Evolutionary conservation across 176 grass and related monocot genomes (phyloP), one percentile per base, ranked within the genome.

Genomic region (Alloteropsis semialata): DNA sequence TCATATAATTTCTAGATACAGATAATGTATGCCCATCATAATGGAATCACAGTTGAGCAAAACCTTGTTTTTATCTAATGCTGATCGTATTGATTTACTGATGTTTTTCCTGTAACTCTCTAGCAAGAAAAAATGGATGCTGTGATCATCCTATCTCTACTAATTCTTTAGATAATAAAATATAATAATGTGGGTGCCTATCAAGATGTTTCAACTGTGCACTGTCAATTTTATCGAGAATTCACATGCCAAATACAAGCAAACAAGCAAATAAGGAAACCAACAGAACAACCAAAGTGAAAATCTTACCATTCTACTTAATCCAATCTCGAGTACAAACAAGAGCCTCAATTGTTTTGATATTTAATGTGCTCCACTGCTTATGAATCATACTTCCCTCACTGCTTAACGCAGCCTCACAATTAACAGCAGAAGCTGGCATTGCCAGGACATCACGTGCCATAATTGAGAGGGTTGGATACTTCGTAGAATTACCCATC

Each of bases 341-440:
- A 36, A 85, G 88, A 4, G 77, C 88, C 46, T 89, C 88, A 33
- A 85, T 85, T 82, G 88, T 89, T 67, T 89, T 85, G 71, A 82
- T 89, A 58, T 63, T 89, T 62, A 89, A 77, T 82, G 78, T 72
- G 65, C 83, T 89, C 82, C 82, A 81, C 13, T 89, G 64, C 55
- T 65, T 89, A 76, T 41, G 88, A 65, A 89, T 72, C 34, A 39
- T 42, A 30, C 65, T 66, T 14, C 65, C 72, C 36, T 81, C 43
- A 10, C 28, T 15, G 28, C 72, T 82, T 48, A 86, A 82, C 4
- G 88, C 78, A 6, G 72, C 65, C 45, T 86, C 38, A 27, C 54
- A 64, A 56, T 82, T 79, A 86, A 86, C 51, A 82, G 88, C 64
- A 39, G 78, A 86, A 19, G 78, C 84, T 71, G 88, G 88, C 56